These are phyloP conservation scores for Lactifluus subvellereus DNA, from an alignment of 768 basidiomycete species.

Conservation along the genomic window DNA sequence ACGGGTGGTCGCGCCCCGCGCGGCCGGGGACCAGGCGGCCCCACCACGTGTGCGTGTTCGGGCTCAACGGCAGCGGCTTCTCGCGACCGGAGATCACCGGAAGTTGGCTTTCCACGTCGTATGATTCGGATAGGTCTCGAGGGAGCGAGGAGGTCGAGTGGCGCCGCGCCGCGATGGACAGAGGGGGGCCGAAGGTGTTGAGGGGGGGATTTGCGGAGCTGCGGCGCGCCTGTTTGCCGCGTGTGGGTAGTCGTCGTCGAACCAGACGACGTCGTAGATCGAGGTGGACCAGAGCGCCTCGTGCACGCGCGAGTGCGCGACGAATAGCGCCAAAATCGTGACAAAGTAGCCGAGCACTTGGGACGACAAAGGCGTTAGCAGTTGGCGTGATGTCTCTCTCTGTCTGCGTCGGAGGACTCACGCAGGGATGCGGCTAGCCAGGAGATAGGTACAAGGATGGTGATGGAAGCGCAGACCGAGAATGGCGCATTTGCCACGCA, in stretches of 20 bases:
- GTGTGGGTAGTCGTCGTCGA: constrained; percentile 25
- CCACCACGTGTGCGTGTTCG: not conserved
- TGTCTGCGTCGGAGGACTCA: constrained; percentile 24
- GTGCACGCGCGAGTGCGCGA: constrained; percentile 39
- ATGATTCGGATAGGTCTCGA: not conserved
- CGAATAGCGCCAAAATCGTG: constrained; percentile 40
- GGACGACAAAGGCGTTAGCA: not conserved
- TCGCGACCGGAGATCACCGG: not conserved
- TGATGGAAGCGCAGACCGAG: constrained; percentile 28
- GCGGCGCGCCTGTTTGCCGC: not conserved
- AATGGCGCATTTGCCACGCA: constrained; percentile 29
- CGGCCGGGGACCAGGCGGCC: not conserved
- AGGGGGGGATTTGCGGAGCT: constrained; percentile 17
- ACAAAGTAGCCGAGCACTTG: constrained; percentile 53
- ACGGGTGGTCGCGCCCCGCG: constrained; percentile 13
- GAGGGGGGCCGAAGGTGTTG: constrained; percentile 7
- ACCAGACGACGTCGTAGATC: constrained; percentile 57
- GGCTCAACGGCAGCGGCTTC: not conserved
- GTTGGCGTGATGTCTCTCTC: not conserved
- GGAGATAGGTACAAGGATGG: constrained; percentile 27
- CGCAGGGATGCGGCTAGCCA: constrained; percentile 30
- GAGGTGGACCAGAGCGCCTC: constrained; percentile 48
- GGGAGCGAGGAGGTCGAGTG: not conserved
- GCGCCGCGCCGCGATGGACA: not conserved
- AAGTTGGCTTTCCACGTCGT: not conserved